Percentiles rank a stretch among this genome's conserved stretches.
Conservation (phyloP, 768 basidiomycete species). For the Fibroporia radiculosa region DNA sequence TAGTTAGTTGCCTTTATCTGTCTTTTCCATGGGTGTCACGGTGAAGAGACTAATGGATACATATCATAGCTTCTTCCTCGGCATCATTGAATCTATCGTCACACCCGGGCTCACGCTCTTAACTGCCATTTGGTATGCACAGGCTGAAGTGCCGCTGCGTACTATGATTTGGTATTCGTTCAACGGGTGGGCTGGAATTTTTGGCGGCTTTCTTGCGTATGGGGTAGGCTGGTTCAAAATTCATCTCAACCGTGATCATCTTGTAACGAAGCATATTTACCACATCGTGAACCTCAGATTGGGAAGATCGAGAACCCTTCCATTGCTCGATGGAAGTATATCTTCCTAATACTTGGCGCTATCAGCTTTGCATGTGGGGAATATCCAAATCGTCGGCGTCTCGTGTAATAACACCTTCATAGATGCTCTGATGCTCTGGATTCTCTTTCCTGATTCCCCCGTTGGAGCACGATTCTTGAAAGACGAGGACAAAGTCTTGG, state of each 20-base stretch:
- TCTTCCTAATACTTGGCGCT: conserved; percentile 12
- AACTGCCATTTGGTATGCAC: conserved; percentile 14
- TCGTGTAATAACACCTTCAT: neutral
- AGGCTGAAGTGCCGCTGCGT: conserved; percentile 12
- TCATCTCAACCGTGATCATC: neutral
- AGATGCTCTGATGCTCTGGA: conserved; percentile 18
- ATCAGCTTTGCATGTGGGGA: conserved; percentile 11
- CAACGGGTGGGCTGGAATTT: conserved; percentile 16
- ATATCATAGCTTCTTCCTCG: conserved; percentile 12
- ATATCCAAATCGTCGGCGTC: too few species aligned
- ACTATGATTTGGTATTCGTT: conserved; percentile 15
- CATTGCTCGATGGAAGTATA: conserved; percentile 14
- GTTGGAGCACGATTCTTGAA: conserved; percentile 24
- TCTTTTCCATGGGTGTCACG: too few species aligned
- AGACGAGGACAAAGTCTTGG: conserved; percentile 25
- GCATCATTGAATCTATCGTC: conserved; percentile 12
- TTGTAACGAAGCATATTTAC: too few species aligned
- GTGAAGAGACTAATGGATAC: too few species aligned
- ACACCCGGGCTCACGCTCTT: conserved; percentile 13
- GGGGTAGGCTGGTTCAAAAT: conserved; percentile 7
- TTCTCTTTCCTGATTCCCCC: conserved; percentile 31
- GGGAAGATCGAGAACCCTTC: conserved; percentile 9
- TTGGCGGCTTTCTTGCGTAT: conserved; percentile 13
- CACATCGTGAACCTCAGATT: too few species aligned
- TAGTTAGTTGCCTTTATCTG: conserved; percentile 1